Conservation (phyloP, 257 asterid species). For the Orobanche coerulescens region DNA sequence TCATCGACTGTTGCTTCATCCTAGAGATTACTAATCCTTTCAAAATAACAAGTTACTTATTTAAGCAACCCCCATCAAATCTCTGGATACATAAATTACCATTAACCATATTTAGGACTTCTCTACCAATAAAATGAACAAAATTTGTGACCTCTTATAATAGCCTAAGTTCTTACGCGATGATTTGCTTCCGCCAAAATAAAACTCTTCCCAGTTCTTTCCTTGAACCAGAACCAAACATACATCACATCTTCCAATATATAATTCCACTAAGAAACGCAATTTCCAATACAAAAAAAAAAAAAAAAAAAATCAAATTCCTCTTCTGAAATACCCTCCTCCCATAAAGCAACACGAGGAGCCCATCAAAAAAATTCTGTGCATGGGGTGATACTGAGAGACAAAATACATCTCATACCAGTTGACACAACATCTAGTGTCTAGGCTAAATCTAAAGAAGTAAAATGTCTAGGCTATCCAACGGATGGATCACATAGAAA, state of each 20-base stretch:
- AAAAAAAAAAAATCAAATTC: neutral
- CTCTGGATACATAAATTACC: slow-evolving; percentile 11
- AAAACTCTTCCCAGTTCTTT: neutral
- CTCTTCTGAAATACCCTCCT: neutral
- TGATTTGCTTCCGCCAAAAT: neutral
- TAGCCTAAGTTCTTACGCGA: neutral
- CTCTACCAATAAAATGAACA: neutral
- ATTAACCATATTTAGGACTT: slow-evolving; percentile 1
- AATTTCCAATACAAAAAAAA: neutral
- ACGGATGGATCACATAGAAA: neutral
- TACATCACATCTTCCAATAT: neutral
- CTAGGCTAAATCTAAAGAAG: neutral
- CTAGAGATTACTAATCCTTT: neutral
- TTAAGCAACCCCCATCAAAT: neutral
- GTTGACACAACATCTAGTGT: neutral
- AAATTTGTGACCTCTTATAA: slow-evolving; percentile 6
- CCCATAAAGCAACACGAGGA: neutral
- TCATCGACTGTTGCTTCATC: neutral
- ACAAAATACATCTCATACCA: neutral
- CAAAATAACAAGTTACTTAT: neutral
- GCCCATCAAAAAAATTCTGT: slow-evolving; percentile 1
- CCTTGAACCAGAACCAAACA: neutral
- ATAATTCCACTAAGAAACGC: neutral
- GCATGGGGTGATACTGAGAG: neutral
- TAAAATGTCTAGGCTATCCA: slow-evolving; percentile 6